A percentile compares a stretch with the other conserved stretches of the same genome.
Evolutionary conservation across 345 rosid species (phyloP).

Genomic region (Gossypium longicalyx): DNA sequence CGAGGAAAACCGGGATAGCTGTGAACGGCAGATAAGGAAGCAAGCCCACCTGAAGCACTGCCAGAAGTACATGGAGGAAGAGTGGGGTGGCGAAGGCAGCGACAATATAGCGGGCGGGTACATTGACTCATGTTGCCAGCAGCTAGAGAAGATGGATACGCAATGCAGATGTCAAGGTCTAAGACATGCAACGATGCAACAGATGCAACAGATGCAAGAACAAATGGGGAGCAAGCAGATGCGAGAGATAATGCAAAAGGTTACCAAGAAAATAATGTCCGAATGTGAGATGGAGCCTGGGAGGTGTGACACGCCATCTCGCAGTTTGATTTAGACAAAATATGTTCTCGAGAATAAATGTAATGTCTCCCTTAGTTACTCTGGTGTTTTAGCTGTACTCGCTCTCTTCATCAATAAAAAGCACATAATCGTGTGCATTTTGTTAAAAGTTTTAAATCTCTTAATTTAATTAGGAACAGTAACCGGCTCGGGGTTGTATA

Average conservation of each 20-base stretch:
- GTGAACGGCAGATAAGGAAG: not conserved
- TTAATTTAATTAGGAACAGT: too few relatives aligned
- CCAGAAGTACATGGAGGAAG: not conserved
- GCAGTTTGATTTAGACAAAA: not conserved
- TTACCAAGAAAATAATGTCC: not conserved
- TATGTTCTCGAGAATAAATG: not conserved
- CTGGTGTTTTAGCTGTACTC: not conserved
- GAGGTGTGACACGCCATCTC: not conserved
- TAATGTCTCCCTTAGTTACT: not conserved
- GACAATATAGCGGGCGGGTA: not conserved
- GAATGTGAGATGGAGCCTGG: not conserved
- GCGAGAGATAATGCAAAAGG: not conserved
- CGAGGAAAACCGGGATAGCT: not conserved
- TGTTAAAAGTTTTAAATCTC: not conserved
- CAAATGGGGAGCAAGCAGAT: not conserved
- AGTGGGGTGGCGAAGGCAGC: not conserved
- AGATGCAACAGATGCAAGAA: constrained; percentile 7
- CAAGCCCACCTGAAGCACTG: not conserved
- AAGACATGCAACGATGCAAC: constrained; percentile 5
- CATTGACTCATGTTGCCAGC: constrained; percentile 1
- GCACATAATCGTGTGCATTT: constrained; percentile 5
- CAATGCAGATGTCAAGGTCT: constrained; percentile 1
- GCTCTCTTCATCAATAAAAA: not conserved
- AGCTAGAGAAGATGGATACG: not conserved
- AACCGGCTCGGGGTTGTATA: too few relatives aligned